Conservation (phyloP, 192 early-diverging fungal species). For the Chytriomyces sp. region DNA sequence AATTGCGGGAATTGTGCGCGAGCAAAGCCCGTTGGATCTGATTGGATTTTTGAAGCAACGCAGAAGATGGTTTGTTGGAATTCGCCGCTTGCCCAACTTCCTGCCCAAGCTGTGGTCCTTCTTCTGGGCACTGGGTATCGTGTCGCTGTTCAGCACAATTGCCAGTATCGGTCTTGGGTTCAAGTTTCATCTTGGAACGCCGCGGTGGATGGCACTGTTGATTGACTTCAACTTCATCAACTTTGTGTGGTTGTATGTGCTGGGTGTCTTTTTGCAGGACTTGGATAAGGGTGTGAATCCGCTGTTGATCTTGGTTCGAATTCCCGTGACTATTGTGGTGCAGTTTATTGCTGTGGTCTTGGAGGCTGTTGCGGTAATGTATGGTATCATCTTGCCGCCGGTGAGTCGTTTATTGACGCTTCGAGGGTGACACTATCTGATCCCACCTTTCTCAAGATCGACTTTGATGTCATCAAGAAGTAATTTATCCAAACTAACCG, state of each 20-base stretch:
- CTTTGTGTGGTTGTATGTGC: conserved; percentile 56
- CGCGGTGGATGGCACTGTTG: conserved; percentile 55
- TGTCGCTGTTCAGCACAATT: conserved; percentile 50
- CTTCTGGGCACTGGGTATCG: conserved; percentile 58
- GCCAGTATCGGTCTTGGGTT: conserved; percentile 49
- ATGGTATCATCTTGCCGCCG: conserved; percentile 52
- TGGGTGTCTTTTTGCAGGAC: conserved; percentile 58
- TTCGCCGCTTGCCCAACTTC: conserved; percentile 54
- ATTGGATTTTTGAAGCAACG: conserved; percentile 63
- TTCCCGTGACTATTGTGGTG: conserved; percentile 48
- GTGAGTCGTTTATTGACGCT: too few species aligned
- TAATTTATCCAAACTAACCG: conserved; percentile 1
- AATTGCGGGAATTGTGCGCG: conserved; percentile 54
- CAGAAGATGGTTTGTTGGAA: conserved; percentile 62
- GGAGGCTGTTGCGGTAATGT: conserved; percentile 54
- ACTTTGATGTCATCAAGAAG: conserved; percentile 60
- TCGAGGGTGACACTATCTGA: too few species aligned
- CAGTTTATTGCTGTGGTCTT: conserved; percentile 53
- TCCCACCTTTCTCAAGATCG: too few species aligned
- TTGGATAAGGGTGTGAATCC: conserved; percentile 51
- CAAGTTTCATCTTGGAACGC: conserved; percentile 39
- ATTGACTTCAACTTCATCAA: conserved; percentile 57
- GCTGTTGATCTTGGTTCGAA: conserved; percentile 42
- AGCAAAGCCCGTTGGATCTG: conserved; percentile 53
- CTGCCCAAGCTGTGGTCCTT: conserved; percentile 57